Conservation (phyloP, 306 rosid genomes). For the Cicer cuneatum region DNA sequence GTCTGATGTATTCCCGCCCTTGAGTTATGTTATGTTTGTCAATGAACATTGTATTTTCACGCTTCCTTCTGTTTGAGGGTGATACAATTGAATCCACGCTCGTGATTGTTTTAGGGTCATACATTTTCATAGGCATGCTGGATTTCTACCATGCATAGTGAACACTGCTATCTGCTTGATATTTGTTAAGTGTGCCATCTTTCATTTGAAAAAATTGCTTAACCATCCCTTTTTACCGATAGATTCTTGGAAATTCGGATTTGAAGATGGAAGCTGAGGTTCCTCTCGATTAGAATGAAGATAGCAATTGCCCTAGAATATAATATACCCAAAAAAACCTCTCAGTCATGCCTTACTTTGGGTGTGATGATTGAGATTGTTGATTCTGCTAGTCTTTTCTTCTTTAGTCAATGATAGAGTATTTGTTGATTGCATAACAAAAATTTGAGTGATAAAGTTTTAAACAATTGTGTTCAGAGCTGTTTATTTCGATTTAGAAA, state of each 20-base stretch:
- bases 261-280: constrained; percentile 83
- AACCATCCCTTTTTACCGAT: constrained; percentile 42
- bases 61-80: constrained; percentile 34
- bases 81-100: constrained; percentile 31
- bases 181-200: constrained; percentile 30
- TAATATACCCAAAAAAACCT: constrained; percentile 14
- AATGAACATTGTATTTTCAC: constrained; percentile 16
- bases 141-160: constrained; percentile 17
- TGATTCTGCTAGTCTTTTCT: constrained; percentile 35
- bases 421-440: constrained; percentile 10
- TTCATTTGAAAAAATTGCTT: constrained; percentile 38
- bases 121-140: constrained; percentile 18
- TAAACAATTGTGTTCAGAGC: constrained; percentile 18
- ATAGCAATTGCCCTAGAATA: constrained; percentile 20
- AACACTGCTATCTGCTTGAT: constrained; percentile 29
- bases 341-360: constrained; percentile 15
- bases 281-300: constrained; percentile 60
- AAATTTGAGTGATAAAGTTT: constrained; percentile 22
- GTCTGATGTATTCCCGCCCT: background rate
- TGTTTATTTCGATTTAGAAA: constrained; percentile 18
- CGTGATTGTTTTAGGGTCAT: constrained; percentile 28
- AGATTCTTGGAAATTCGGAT: constrained; percentile 67
- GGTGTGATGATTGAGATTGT: constrained; percentile 34
- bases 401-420: constrained; percentile 29
- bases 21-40: constrained; percentile 17